Conservation (phyloP, 352 stramenopile genomes). For the Phytophthora pisi region DNA sequence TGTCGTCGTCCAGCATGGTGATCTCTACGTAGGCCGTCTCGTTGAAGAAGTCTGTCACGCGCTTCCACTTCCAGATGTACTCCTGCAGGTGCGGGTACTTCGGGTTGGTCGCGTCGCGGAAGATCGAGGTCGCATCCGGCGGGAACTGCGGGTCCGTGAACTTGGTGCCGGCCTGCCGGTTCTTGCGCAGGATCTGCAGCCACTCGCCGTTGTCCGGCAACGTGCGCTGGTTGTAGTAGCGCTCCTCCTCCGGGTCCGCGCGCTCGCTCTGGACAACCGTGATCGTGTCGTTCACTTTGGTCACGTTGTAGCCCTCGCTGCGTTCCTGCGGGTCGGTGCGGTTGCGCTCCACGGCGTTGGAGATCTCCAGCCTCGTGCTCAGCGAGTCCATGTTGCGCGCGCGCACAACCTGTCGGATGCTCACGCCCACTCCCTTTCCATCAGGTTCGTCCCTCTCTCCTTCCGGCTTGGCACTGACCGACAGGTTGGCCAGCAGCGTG, state of each 20-base stretch:
- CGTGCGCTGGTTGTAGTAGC: conserved; percentile 70
- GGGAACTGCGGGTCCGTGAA: conserved; percentile 88
- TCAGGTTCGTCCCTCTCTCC: conserved; percentile 67
- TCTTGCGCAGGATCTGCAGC: conserved; percentile 74
- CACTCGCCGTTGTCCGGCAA: conserved; percentile 75
- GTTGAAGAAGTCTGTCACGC: conserved; percentile 85
- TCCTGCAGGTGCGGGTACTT: conserved; percentile 77
- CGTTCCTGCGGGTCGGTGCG: conserved; percentile 53
- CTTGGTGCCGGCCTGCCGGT: conserved; percentile 72
- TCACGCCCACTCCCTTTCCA: conserved; percentile 63
- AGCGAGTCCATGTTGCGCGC: conserved; percentile 81
- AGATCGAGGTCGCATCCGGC: conserved; percentile 70
- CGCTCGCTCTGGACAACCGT: conserved; percentile 75
- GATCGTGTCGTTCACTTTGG: conserved; percentile 70
- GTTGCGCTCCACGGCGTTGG: conserved; percentile 71
- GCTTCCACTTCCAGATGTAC: conserved; percentile 87
- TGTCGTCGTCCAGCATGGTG: conserved; percentile 83
- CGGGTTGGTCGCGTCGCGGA: conserved; percentile 64
- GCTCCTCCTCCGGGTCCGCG: conserved; percentile 59
- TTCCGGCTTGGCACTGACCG: conserved; percentile 46
- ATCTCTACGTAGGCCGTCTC: conserved; percentile 86
- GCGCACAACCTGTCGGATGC: conserved; percentile 54
- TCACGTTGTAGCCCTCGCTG: conserved; percentile 78
- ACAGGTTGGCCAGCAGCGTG: conserved; percentile 67
- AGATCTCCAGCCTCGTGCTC: conserved; percentile 74